phyloP scores from a whole-genome alignment of 768 basidiomycete genomes.

The Gloeostereum incarnatum region DNA sequence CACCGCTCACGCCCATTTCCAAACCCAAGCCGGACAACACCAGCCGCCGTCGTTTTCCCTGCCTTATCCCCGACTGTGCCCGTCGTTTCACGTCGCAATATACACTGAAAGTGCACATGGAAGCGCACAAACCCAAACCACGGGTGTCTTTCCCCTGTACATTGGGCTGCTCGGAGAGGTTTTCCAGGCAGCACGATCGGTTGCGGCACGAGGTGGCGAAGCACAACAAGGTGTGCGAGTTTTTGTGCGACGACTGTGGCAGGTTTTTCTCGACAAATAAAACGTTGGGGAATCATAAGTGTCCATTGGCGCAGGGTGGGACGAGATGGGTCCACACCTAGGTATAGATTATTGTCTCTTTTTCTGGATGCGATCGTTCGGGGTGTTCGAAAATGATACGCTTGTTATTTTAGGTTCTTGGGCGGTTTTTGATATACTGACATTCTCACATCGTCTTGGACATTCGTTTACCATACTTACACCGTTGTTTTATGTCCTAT shows the following conservation, averaged over 20 bases:
- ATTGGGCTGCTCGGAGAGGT: conserved; percentile 43
- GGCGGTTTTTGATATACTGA: too few species aligned
- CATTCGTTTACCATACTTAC: too few species aligned
- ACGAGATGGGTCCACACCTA: conserved; percentile 36
- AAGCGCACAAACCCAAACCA: conserved; percentile 44
- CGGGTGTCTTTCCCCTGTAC: conserved; percentile 39
- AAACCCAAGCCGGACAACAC: background rate
- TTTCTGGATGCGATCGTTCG: background rate
- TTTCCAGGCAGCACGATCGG: conserved; percentile 48
- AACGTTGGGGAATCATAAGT: conserved; percentile 47
- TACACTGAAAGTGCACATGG: conserved; percentile 46
- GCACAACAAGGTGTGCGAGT: conserved; percentile 48
- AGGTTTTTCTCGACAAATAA: conserved; percentile 45
- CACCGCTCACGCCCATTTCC: background rate
- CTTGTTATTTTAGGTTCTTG: too few species aligned
- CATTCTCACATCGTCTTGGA: too few species aligned
- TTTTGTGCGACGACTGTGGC: conserved; percentile 39
- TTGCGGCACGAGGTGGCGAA: conserved; percentile 51
- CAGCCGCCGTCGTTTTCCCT: conserved; percentile 32
- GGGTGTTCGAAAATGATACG: too few species aligned
- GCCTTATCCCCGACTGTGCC: conserved; percentile 34
- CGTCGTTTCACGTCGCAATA: conserved; percentile 46
- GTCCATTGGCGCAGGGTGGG: conserved; percentile 38
- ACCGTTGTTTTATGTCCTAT: too few species aligned
- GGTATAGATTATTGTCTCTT: background rate